These are phyloP conservation scores for Cercis canadensis DNA, from an alignment of 306 rosid genomes.

Conservation along the genomic window DNA sequence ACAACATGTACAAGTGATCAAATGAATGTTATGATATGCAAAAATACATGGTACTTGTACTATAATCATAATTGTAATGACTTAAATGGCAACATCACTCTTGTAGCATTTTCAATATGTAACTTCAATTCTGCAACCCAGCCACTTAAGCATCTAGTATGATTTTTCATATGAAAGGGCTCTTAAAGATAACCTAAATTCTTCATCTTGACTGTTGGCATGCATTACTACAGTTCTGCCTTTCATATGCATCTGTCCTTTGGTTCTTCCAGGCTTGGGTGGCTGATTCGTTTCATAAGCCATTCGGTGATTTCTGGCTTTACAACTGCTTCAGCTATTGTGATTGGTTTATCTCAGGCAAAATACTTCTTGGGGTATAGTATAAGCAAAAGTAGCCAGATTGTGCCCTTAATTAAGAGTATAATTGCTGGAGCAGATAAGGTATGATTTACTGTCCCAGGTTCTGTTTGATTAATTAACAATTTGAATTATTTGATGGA, in stretches of 20 bases:
- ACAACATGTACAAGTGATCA: conserved; percentile 10
- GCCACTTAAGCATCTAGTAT: conserved; percentile 28
- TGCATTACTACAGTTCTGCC: not conserved
- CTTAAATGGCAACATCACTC: conserved; percentile 20
- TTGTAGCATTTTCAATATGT: conserved; percentile 8
- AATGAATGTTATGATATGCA: conserved; percentile 24
- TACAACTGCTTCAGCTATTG: conserved; percentile 93
- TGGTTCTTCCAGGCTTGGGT: conserved; percentile 85
- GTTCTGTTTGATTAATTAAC: conserved; percentile 39
- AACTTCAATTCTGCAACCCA: conserved; percentile 19
- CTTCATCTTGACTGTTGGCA: not conserved
- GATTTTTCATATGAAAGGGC: conserved; percentile 18
- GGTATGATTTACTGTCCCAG: conserved; percentile 58
- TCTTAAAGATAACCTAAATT: conserved; percentile 22
- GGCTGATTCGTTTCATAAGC: conserved; percentile 96
- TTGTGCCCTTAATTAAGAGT: conserved; percentile 85
- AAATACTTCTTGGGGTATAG: conserved; percentile 90
- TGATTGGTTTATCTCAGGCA: conserved; percentile 92
- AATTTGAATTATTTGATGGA: conserved; percentile 27
- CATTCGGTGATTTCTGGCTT: conserved; percentile 99
- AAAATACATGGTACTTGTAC: conserved; percentile 2
- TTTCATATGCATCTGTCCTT: conserved; percentile 17
- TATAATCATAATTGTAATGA: conserved; percentile 23
- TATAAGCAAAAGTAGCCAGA: conserved; percentile 80
- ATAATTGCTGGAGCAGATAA: conserved; percentile 84